Conservation (phyloP, 495 filamentous ascomycete genomes). For the Penicillium cataractarum region DNA sequence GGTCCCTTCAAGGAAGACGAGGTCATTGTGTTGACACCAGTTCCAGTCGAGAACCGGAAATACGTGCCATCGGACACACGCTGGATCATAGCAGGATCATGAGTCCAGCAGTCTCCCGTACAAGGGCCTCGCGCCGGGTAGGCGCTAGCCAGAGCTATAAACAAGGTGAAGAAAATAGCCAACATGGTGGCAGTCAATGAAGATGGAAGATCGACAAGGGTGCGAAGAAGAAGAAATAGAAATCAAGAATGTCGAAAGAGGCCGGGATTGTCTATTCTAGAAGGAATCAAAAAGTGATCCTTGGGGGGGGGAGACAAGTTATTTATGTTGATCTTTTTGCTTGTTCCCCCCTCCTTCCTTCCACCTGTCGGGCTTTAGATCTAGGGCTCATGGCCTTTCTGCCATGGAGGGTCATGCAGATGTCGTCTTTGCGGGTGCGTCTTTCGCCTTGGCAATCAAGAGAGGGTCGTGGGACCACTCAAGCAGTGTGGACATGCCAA, state of each 20-base stretch:
- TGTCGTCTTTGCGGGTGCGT: conserved; percentile 15
- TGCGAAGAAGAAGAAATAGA: background rate
- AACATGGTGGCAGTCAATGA: conserved; percentile 18
- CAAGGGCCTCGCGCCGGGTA: conserved; percentile 60
- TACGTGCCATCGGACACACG: conserved; percentile 68
- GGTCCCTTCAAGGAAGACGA: conserved; percentile 62
- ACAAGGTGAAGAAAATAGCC: conserved; percentile 24
- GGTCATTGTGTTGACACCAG: conserved; percentile 60
- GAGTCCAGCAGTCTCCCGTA: conserved; percentile 60
- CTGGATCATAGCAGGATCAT: conserved; percentile 67
- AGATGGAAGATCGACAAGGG: background rate
- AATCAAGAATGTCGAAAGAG: conserved; percentile 9
- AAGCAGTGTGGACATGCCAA: conserved; percentile 25
- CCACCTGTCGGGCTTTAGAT: background rate
- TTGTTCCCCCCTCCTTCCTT: too few species aligned
- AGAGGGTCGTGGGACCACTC: conserved; percentile 25
- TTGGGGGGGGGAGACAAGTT: conserved; percentile 11
- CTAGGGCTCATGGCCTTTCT: background rate
- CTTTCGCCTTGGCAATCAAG: conserved; percentile 16
- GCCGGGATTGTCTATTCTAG: background rate
- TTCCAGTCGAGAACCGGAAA: conserved; percentile 72
- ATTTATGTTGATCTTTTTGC: conserved; percentile 27
- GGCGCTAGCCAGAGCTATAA: conserved; percentile 36
- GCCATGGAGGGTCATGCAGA: conserved; percentile 20
- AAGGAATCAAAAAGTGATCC: background rate